Percentiles rank a stretch among this genome's conserved stretches.
phyloP scores from a whole-genome alignment of 176 grass and related monocot species.

The Lolium rigidum region DNA sequence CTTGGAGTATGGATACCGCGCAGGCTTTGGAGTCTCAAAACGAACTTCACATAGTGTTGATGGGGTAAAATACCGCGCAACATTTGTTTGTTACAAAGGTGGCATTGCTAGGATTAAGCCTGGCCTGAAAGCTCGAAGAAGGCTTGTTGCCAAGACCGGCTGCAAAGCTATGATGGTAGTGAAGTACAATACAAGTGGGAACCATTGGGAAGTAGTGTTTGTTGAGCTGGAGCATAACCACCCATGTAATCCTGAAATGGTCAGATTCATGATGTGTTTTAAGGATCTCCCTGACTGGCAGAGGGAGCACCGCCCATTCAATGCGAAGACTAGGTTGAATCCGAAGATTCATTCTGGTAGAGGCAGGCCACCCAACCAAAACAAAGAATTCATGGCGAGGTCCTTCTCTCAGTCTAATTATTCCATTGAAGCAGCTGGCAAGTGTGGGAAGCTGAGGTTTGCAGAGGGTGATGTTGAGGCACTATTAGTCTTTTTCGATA shows the following conservation, averaged over 20 bases:
- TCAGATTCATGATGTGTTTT: constrained; percentile 95
- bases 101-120: constrained; percentile 88
- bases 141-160: constrained; percentile 81
- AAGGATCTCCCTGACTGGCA: constrained; percentile 72
- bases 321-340: constrained; percentile 76
- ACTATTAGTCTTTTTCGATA: constrained; percentile 79
- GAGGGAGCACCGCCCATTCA: constrained; percentile 75
- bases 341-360: constrained; percentile 77
- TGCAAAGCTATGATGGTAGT: constrained; percentile 94
- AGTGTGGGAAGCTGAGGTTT: constrained; percentile 67
- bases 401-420: constrained; percentile 65
- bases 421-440: constrained; percentile 60
- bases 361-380: constrained; percentile 79
- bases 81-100: constrained; percentile 89
- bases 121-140: constrained; percentile 79
- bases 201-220: constrained; percentile 83
- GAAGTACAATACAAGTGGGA: constrained; percentile 65
- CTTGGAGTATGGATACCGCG: constrained; percentile 77
- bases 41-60: constrained; percentile 77
- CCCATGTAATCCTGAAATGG: constrained; percentile 91
- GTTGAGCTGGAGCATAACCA: constrained; percentile 89
- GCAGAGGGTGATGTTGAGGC: constrained; percentile 78
- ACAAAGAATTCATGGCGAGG: constrained; percentile 71
- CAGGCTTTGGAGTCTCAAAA: constrained; percentile 85
- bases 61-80: constrained; percentile 79